These are phyloP conservation scores for Solidago caesia DNA, from an alignment of 129 eudicot genomes.

Conservation along the genomic window DNA sequence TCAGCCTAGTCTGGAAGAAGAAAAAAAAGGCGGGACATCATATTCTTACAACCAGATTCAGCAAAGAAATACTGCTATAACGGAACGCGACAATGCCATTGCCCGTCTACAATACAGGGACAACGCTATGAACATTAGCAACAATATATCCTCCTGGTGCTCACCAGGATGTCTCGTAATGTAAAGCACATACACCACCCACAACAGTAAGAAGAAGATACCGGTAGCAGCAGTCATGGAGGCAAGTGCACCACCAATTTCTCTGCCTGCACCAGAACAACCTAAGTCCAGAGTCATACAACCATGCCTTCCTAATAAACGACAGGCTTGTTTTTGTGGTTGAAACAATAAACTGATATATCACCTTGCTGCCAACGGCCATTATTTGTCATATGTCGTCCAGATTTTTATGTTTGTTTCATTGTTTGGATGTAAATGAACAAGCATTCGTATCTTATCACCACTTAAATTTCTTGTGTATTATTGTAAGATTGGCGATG, in stretches of 20 bases:
- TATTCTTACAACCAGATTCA: slow-evolving; percentile 78
- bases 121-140: slow-evolving; percentile 48
- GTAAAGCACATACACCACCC: slow-evolving; percentile 89
- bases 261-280: slow-evolving; percentile 51
- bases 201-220: slow-evolving; percentile 55
- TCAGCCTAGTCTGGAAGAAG: slow-evolving; percentile 85
- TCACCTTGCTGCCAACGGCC: slow-evolving; percentile 79
- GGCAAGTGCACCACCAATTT: slow-evolving; percentile 31
- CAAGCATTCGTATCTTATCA: slow-evolving; percentile 11
- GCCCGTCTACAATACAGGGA: slow-evolving; percentile 82
- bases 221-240: slow-evolving; percentile 32
- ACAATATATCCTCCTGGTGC: slow-evolving; percentile 45
- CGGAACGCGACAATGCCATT: slow-evolving; percentile 84
- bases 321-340: slow-evolving; percentile 88
- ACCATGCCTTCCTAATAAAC: slow-evolving; percentile 88
- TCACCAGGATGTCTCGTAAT: slow-evolving; percentile 82
- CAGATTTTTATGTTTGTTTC: background rate
- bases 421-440: background rate
- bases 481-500: background rate
- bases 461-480: slow-evolving; percentile 17
- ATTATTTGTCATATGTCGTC: slow-evolving; percentile 63
- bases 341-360: slow-evolving; percentile 74
- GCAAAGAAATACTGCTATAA: slow-evolving; percentile 80
- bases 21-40: slow-evolving; percentile 85
- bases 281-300: slow-evolving; percentile 55